Evolutionary conservation across 306 rosid genomes (phyloP).

Genomic region (Quercus glauca): DNA sequence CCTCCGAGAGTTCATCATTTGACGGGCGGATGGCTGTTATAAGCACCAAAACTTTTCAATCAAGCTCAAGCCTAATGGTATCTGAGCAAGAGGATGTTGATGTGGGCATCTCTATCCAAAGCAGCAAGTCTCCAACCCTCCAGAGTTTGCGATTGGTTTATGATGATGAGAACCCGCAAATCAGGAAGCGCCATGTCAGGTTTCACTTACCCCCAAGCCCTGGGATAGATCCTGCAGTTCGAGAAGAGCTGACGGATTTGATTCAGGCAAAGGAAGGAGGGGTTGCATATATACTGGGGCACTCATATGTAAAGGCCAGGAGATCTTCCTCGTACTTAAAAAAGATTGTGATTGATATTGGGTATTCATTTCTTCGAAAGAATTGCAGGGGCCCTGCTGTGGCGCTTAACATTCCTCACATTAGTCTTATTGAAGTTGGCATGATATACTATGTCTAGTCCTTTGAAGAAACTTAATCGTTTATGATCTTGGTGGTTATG

Average conservation of each 20-base stretch:
- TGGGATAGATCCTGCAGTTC: constrained; percentile 55
- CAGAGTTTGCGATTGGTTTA: constrained; percentile 60
- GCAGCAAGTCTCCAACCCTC: constrained; percentile 62
- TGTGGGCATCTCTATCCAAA: constrained; percentile 41
- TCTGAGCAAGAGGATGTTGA: constrained; percentile 47
- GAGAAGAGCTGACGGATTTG: constrained; percentile 70
- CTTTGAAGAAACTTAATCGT: constrained; percentile 8
- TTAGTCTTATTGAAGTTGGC: constrained; percentile 86
- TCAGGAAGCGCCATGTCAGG: constrained; percentile 56
- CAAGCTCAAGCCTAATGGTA: constrained; percentile 40
- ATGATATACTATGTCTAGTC: constrained; percentile 83
- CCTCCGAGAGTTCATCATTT: constrained; percentile 53
- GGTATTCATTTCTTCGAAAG: constrained; percentile 79
- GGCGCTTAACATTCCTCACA: constrained; percentile 88
- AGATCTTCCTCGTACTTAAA: constrained; percentile 66
- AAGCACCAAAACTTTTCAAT: constrained; percentile 50
- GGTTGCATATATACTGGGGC: constrained; percentile 84
- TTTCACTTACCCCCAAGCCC: constrained; percentile 60
- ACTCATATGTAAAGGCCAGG: constrained; percentile 86
- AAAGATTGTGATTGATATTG: constrained; percentile 66
- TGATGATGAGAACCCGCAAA: constrained; percentile 66
- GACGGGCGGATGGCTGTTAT: constrained; percentile 89
- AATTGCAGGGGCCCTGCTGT: constrained; percentile 86
- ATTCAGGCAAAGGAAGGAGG: constrained; percentile 85
- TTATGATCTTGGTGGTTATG: constrained; percentile 14